These are phyloP conservation scores for Irpex sp. DNA, from an alignment of 1,284 basidiomycete species.

Conservation along the genomic window DNA sequence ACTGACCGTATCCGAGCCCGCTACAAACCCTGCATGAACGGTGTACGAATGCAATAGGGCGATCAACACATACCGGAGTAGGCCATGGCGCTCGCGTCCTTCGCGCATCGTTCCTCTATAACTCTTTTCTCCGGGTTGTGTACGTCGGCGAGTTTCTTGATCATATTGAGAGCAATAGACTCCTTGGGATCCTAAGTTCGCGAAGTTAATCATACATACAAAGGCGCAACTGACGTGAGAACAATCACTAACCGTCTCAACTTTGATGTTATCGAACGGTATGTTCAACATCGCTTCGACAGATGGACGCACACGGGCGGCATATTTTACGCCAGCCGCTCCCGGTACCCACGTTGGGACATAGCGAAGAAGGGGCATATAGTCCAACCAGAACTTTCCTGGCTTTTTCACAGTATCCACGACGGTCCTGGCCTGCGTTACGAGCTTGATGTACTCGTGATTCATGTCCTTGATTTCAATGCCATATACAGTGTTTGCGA, in stretches of 20 bases:
- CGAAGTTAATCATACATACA: not conserved
- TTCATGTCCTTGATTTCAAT: constrained; percentile 19
- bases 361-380: constrained; percentile 11
- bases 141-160: not conserved
- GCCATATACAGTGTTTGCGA: constrained; percentile 28
- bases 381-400: not conserved
- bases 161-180: not conserved
- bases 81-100: constrained; percentile 2
- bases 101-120: not conserved
- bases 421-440: not conserved
- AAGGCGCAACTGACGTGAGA: not conserved
- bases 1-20: constrained; percentile 7
- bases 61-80: constrained; percentile 1
- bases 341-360: constrained; percentile 30
- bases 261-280: constrained; percentile 19
- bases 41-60: not conserved
- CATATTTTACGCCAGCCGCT: constrained; percentile 20
- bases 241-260: constrained; percentile 3
- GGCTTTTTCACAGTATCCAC: not conserved
- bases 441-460: not conserved
- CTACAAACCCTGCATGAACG: not conserved
- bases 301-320: constrained; percentile 14
- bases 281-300: constrained; percentile 19
- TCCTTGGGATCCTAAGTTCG: not conserved
- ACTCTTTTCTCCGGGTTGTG: not conserved